Conservation (phyloP, 306 rosid species). For the Calophaca sinica region DNA sequence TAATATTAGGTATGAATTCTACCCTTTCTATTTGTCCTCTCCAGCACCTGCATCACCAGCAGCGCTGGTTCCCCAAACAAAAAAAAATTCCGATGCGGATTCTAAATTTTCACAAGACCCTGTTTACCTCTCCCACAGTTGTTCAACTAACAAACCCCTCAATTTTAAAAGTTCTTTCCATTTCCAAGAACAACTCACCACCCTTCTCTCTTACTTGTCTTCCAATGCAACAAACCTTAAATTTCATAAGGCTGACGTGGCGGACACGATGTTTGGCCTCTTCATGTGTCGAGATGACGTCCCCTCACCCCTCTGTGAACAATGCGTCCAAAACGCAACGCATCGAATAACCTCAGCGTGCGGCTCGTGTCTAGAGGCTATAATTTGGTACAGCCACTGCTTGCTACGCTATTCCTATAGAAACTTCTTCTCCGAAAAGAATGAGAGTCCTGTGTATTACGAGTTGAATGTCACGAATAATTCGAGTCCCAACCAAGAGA, state of each 20-base stretch:
- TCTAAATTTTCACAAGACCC: not conserved
- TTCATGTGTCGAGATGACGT: constrained; percentile 49
- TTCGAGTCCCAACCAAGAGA: not conserved
- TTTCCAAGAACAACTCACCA: not conserved
- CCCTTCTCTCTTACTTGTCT: constrained; percentile 39
- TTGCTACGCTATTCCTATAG: constrained; percentile 36
- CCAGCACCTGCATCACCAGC: not conserved
- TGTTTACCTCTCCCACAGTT: constrained; percentile 20
- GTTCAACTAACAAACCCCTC: constrained; percentile 9
- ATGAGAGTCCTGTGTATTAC: constrained; percentile 2
- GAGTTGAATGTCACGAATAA: not conserved
- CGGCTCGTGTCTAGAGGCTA: not conserved
- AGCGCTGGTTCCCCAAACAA: constrained; percentile 23
- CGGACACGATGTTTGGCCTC: constrained; percentile 7
- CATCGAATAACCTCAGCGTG: not conserved
- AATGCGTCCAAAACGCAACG: constrained; percentile 31
- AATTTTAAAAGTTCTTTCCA: constrained; percentile 4
- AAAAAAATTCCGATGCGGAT: not conserved
- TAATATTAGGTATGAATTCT: constrained; percentile 29
- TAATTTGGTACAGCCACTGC: constrained; percentile 45
- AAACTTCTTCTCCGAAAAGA: not conserved
- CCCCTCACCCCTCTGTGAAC: not conserved
- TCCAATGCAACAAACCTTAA: constrained; percentile 24
- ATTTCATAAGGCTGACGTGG: not conserved
- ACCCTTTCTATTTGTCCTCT: constrained; percentile 8